Evolutionary conservation across 805 yeast genomes (phyloP).

Genomic region (Clavispora vitiphila): DNA sequence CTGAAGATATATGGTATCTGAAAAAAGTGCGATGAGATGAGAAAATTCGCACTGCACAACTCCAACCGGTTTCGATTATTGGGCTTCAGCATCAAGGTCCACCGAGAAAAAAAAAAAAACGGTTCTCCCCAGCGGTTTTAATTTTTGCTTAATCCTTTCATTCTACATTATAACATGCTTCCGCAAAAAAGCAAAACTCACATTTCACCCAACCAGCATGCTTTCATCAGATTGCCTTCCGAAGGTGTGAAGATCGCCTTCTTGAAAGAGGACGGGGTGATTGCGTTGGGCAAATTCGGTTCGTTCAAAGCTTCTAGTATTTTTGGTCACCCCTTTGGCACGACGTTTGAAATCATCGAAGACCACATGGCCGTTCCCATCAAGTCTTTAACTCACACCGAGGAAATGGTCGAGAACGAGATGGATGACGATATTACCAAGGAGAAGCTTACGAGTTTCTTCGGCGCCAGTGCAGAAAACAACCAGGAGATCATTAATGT

Average conservation of each 20-base stretch:
- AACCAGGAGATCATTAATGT: slow-evolving; percentile 64
- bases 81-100: not conserved
- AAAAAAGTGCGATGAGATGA: slow-evolving; percentile 17
- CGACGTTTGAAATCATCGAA: slow-evolving; percentile 77
- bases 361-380: slow-evolving; percentile 49
- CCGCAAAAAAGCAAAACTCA: slow-evolving; percentile 19
- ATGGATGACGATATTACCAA: slow-evolving; percentile 33
- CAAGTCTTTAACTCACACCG: slow-evolving; percentile 28
- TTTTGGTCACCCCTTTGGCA: slow-evolving; percentile 81
- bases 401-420: slow-evolving; percentile 14
- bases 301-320: slow-evolving; percentile 69
- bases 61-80: not conserved
- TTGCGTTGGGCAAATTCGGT: slow-evolving; percentile 90
- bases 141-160: no score
- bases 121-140: not conserved
- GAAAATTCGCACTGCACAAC: slow-evolving; percentile 8
- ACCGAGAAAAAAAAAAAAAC: not conserved
- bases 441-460: slow-evolving; percentile 33
- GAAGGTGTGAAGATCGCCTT: slow-evolving; percentile 71
- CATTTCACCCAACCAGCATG: slow-evolving; percentile 49
- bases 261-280: slow-evolving; percentile 51
- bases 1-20: slow-evolving; percentile 3
- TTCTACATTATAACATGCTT: not conserved
- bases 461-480: slow-evolving; percentile 48
- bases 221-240: slow-evolving; percentile 74